Conservation (phyloP, 306 rosid species). For the Fragaria iinumae region DNA sequence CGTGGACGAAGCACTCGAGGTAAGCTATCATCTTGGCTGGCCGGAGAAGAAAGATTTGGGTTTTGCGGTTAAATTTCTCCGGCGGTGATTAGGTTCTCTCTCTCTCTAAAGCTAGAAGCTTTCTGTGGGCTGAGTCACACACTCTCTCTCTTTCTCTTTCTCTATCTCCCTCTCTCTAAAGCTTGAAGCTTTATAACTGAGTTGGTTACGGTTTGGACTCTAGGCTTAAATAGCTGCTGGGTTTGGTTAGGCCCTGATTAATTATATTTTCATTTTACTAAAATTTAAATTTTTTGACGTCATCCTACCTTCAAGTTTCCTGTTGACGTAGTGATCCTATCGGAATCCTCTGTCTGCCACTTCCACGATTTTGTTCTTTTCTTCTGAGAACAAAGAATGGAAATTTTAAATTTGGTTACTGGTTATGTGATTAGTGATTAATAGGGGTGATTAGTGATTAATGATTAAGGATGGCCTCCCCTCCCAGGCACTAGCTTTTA, state of each 20-base stretch:
- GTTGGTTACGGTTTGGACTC: constrained; percentile 11
- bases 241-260: not conserved
- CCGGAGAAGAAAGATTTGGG: constrained; percentile 3
- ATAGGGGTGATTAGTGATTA: too few relatives aligned
- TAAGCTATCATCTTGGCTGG: constrained; percentile 67
- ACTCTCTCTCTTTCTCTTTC: not conserved
- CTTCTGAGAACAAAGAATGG: not conserved
- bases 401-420: not conserved
- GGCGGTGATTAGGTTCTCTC: not conserved
- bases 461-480: too few relatives aligned
- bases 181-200: not conserved
- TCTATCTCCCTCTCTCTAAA: not conserved
- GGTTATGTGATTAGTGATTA: too few relatives aligned
- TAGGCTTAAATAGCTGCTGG: constrained; percentile 37
- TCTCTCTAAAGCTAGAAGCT: not conserved
- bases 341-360: constrained; percentile 63
- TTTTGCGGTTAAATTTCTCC: constrained; percentile 14
- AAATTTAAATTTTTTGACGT: constrained; percentile 19
- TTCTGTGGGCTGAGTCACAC: not conserved
- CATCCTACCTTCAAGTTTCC: constrained; percentile 26
- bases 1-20: constrained; percentile 62
- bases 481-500: too few relatives aligned
- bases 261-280: not conserved
- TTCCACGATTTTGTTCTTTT: constrained; percentile 7
- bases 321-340: constrained; percentile 42